A percentile compares a stretch with the other conserved stretches of the same genome.
Evolutionary conservation across 441 rosid genomes (phyloP).

Genomic region (Isatis lusitanica): DNA sequence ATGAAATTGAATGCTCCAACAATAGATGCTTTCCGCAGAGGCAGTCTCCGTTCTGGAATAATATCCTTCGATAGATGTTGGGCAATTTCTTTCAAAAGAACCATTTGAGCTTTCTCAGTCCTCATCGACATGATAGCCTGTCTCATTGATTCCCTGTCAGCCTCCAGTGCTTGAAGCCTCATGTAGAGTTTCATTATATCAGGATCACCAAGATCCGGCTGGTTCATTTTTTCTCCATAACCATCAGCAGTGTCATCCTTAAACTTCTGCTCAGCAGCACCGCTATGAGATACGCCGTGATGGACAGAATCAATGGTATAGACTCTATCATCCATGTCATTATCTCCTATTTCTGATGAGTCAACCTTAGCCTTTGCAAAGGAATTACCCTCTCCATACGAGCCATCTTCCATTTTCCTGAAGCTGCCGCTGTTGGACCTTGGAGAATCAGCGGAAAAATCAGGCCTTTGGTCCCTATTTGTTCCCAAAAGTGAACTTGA

Average conservation of each 20-base stretch:
- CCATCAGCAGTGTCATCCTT: constrained; percentile 51
- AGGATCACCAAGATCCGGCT: constrained; percentile 61
- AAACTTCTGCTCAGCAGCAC: constrained; percentile 15
- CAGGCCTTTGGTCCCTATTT: constrained; percentile 48
- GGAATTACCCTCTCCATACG: constrained; percentile 27
- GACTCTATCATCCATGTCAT: constrained; percentile 81
- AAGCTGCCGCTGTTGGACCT: constrained; percentile 41
- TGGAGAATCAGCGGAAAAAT: constrained; percentile 55
- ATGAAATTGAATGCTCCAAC: constrained; percentile 53
- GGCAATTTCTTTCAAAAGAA: constrained; percentile 91
- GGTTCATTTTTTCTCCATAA: constrained; percentile 44
- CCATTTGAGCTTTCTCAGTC: constrained; percentile 88
- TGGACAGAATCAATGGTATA: constrained; percentile 87
- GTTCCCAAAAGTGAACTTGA: constrained; percentile 48
- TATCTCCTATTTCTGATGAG: constrained; percentile 56
- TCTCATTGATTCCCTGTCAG: constrained; percentile 98
- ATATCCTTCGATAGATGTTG: constrained; percentile 81
- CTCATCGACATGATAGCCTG: constrained; percentile 93
- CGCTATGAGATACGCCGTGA: constrained; percentile 38
- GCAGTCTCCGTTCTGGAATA: constrained; percentile 57
- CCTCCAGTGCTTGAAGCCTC: constrained; percentile 97
- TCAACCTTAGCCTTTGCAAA: constrained; percentile 46
- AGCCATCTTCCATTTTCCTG: constrained; percentile 53
- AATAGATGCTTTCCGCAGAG: constrained; percentile 51
- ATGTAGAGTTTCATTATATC: constrained; percentile 77